Conservation (phyloP, 2,329 filamentous ascomycete species). For the Fusarium dlaminii region DNA sequence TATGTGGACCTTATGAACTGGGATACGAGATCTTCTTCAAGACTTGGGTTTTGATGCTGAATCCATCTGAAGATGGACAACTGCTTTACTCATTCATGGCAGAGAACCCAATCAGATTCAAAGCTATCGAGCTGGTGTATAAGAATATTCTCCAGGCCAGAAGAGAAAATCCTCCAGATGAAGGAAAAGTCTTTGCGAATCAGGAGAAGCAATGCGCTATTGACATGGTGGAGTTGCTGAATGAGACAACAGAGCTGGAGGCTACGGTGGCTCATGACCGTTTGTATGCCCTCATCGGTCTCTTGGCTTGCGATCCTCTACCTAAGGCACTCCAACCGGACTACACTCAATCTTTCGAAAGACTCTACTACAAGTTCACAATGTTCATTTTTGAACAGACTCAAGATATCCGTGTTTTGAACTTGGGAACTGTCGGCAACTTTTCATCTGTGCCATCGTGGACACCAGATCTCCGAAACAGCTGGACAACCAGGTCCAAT, state of each 20-base stretch:
- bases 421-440: background rate
- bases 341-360: background rate
- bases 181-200: rapidly evolving
- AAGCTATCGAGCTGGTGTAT: background rate
- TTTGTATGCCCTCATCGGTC: slow-evolving; percentile 8
- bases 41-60: slow-evolving; percentile 7
- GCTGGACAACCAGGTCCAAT: slow-evolving; percentile 5
- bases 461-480: slow-evolving; percentile 12
- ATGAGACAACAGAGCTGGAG: slow-evolving; percentile 11
- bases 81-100: slow-evolving; percentile 1
- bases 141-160: background rate
- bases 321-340: background rate
- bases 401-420: background rate
- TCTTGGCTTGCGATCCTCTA: slow-evolving; percentile 3
- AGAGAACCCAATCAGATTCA: slow-evolving; percentile 2
- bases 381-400: background rate
- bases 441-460: background rate
- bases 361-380: background rate
- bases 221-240: background rate
- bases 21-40: slow-evolving; percentile 14
- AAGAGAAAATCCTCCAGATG: rapidly evolving
- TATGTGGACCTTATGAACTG: background rate
- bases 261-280: slow-evolving; percentile 20
- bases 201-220: slow-evolving; percentile 1
- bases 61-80: slow-evolving; percentile 1